A percentile compares a stretch with the other conserved stretches of the same genome.
Conservation (phyloP, 2,329 filamentous ascomycete genomes). For the Dichotomopilus funicola region DNA sequence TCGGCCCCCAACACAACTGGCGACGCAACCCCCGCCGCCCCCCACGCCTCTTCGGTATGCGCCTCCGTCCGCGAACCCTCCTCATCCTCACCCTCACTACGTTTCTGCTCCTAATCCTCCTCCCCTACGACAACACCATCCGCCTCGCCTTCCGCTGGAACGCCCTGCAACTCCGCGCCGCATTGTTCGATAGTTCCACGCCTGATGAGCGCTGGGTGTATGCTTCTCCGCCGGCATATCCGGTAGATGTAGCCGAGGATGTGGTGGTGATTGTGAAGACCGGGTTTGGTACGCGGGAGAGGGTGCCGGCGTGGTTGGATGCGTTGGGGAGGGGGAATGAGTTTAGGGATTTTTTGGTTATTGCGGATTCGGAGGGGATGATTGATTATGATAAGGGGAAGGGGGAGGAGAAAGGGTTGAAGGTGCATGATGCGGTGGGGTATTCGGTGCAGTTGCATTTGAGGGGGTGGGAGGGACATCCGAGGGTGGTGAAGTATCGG, state of each 20-base stretch:
- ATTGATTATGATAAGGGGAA: conserved; percentile 17
- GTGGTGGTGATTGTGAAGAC: conserved; percentile 50
- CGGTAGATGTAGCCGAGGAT: conserved; percentile 40
- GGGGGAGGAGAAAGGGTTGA: conserved; percentile 24
- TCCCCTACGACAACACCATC: conserved; percentile 28
- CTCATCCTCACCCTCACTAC: background rate
- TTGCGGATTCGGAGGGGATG: conserved; percentile 41
- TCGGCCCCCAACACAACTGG: background rate
- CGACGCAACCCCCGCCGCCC: too few relatives aligned
- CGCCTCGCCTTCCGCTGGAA: conserved; percentile 26
- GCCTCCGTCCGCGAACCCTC: background rate
- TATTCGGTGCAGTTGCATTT: conserved; percentile 28
- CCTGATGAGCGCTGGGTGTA: conserved; percentile 26
- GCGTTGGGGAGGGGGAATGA: conserved; percentile 38
- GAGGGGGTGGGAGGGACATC: conserved; percentile 22
- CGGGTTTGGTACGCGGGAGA: conserved; percentile 47
- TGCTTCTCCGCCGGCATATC: conserved; percentile 25
- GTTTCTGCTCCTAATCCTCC: conserved; percentile 19
- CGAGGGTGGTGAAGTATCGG: conserved; percentile 37
- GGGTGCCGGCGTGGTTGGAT: conserved; percentile 41
- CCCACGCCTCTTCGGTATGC: background rate
- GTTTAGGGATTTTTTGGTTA: conserved; percentile 40
- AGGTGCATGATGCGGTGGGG: conserved; percentile 37
- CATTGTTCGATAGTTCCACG: background rate
- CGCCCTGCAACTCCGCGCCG: conserved; percentile 11